A percentile compares a stretch with the other conserved stretches of the same genome.
Conservation (phyloP, 225 moss, liverwort and hornwort species). For the Ulota crispa region DNA sequence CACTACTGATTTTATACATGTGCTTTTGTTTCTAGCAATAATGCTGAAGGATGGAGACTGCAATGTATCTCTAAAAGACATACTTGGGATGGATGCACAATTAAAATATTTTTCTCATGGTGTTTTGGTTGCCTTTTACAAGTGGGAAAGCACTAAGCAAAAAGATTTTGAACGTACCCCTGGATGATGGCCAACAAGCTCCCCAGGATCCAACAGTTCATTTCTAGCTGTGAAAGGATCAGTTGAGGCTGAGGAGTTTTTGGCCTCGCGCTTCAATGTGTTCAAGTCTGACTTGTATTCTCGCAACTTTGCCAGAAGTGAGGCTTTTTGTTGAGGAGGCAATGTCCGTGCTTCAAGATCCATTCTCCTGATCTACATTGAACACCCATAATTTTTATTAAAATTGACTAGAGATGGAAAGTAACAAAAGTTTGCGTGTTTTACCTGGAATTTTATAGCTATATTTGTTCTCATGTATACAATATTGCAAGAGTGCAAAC, state of each 20-base stretch:
- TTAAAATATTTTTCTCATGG: background rate
- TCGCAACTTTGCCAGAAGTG: conserved; percentile 63
- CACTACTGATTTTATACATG: background rate
- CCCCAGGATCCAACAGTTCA: conserved; percentile 57
- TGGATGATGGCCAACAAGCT: conserved; percentile 47
- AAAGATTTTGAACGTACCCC: conserved; percentile 36
- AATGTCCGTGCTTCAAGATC: conserved; percentile 82
- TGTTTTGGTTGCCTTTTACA: background rate
- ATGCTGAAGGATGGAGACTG: background rate
- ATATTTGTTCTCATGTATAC: too few species aligned
- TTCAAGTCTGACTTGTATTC: conserved; percentile 77
- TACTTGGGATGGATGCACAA: background rate
- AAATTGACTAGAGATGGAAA: too few species aligned
- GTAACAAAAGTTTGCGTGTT: too few species aligned
- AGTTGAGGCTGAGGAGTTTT: conserved; percentile 47
- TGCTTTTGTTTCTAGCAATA: background rate
- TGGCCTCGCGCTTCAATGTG: conserved; percentile 68
- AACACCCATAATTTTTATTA: background rate
- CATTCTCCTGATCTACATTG: conserved; percentile 77
- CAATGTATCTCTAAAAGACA: background rate
- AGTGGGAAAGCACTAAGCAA: background rate
- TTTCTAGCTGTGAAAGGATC: conserved; percentile 60
- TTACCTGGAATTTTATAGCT: too few species aligned
- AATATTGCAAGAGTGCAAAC: too few species aligned
- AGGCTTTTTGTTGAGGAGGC: conserved; percentile 58